A percentile compares a stretch with the other conserved stretches of the same genome.
Conservation (phyloP, 1,284 basidiomycete genomes). For the Ganoderma meredithae region DNA sequence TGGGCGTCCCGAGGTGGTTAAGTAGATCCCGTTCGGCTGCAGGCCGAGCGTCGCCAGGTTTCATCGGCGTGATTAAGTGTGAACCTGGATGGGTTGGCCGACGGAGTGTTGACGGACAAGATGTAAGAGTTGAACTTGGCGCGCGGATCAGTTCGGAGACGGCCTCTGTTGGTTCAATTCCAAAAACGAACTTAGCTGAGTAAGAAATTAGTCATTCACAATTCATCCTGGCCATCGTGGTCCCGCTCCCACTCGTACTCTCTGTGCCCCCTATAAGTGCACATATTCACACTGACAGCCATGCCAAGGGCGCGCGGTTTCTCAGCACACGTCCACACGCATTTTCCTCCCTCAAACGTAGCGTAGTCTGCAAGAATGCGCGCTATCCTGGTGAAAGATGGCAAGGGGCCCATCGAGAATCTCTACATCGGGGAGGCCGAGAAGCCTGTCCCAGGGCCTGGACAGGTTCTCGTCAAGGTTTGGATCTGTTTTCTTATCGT, state of each 20-base stretch:
- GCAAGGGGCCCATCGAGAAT: slow-evolving; percentile 78
- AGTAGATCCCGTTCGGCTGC: too few species aligned
- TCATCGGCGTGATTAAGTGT: too few species aligned
- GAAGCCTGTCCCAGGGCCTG: slow-evolving; percentile 61
- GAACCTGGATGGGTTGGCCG: too few species aligned
- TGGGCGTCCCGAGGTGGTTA: slow-evolving; percentile 10
- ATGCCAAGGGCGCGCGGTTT: neutral
- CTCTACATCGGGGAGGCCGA: slow-evolving; percentile 82
- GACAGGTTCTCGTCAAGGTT: slow-evolving; percentile 83
- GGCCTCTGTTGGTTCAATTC: neutral
- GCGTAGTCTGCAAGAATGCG: slow-evolving; percentile 61
- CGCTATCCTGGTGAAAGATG: slow-evolving; percentile 84
- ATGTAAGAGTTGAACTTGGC: neutral
- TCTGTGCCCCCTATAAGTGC: neutral
- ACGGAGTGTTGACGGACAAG: too few species aligned
- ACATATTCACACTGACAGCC: neutral
- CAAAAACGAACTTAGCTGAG: neutral
- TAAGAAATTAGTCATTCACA: neutral
- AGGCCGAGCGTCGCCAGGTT: too few species aligned
- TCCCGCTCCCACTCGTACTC: neutral
- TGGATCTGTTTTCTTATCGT: slow-evolving; percentile 19
- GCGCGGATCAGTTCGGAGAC: neutral
- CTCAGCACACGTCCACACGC: neutral
- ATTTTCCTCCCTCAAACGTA: neutral
- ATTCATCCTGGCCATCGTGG: neutral